phyloP scores from a whole-genome alignment of 192 early-diverging fungal genomes.

The Thamnidium elegans region DNA sequence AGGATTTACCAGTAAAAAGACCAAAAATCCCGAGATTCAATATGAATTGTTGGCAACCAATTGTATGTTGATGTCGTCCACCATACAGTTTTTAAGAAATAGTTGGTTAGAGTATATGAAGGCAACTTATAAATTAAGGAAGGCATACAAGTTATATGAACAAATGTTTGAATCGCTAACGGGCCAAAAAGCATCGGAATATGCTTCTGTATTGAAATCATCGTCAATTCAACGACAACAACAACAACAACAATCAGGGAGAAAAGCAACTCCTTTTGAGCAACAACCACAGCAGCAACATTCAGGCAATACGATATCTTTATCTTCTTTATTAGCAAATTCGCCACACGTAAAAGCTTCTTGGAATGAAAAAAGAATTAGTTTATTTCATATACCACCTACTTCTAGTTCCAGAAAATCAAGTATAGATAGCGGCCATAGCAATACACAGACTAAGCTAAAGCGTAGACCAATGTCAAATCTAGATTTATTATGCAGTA shows the following conservation, averaged over 20 bases:
- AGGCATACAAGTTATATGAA: slow-evolving; percentile 37
- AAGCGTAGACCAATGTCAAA: background rate
- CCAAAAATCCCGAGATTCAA: slow-evolving; percentile 9
- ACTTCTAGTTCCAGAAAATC: background rate
- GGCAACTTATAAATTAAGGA: slow-evolving; percentile 37
- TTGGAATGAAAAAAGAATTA: too few species aligned
- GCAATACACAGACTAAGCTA: background rate
- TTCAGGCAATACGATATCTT: too few species aligned
- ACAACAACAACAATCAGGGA: background rate
- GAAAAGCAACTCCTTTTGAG: background rate
- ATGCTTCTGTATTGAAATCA: slow-evolving; percentile 4
- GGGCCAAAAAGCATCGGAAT: slow-evolving; percentile 29
- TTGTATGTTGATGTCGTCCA: slow-evolving; percentile 40
- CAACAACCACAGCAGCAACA: background rate
- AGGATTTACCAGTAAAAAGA: background rate
- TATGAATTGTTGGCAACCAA: slow-evolving; percentile 35
- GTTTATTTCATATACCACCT: slow-evolving; percentile 1
- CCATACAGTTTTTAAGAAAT: slow-evolving; percentile 34
- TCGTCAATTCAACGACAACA: background rate
- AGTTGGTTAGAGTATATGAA: slow-evolving; percentile 38
- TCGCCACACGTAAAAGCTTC: too few species aligned
- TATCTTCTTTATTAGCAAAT: too few species aligned
- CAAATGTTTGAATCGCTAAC: slow-evolving; percentile 34
- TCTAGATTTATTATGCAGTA: background rate
- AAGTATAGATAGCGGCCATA: background rate